Evolutionary conservation across 495 filamentous ascomycete genomes (phyloP).

Genomic region (Tuber borchii): DNA sequence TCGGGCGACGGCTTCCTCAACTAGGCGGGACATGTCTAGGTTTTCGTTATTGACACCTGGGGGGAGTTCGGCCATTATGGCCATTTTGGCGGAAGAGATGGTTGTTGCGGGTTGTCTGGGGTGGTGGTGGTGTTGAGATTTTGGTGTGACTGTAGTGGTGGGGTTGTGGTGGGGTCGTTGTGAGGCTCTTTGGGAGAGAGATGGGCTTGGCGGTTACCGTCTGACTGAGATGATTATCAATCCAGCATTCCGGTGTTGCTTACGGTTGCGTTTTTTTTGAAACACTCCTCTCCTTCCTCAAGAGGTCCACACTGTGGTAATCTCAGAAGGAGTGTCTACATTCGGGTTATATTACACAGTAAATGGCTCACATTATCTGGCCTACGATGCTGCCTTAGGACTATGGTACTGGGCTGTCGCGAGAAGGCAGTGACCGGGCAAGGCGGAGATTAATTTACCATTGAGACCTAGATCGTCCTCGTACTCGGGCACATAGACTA

Average conservation of each 20-base stretch:
- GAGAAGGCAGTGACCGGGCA: background rate
- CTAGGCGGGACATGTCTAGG: constrained; percentile 25
- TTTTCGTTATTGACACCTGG: constrained; percentile 13
- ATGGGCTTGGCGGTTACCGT: constrained; percentile 9
- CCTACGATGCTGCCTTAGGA: background rate
- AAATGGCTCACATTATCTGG: background rate
- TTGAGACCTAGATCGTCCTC: too few species aligned
- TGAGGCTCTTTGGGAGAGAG: constrained; percentile 25
- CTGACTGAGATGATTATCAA: background rate
- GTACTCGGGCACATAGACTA: too few species aligned
- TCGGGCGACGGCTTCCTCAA: constrained; percentile 26
- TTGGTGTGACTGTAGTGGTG: constrained; percentile 9
- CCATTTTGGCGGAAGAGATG: constrained; percentile 14
- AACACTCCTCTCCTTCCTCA: background rate
- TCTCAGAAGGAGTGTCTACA: background rate
- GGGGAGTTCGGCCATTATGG: constrained; percentile 20
- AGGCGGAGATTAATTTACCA: background rate
- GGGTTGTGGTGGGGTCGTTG: constrained; percentile 24
- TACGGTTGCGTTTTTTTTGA: background rate
- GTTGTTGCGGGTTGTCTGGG: background rate
- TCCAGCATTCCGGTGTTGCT: background rate
- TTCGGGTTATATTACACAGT: background rate
- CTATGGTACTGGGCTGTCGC: background rate
- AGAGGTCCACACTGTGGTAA: background rate
- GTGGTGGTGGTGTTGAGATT: background rate